Percentiles rank a stretch among this genome's conserved stretches.
Evolutionary conservation across 495 filamentous ascomycete genomes (phyloP).

Genomic region (Durotheca rogersii): DNA sequence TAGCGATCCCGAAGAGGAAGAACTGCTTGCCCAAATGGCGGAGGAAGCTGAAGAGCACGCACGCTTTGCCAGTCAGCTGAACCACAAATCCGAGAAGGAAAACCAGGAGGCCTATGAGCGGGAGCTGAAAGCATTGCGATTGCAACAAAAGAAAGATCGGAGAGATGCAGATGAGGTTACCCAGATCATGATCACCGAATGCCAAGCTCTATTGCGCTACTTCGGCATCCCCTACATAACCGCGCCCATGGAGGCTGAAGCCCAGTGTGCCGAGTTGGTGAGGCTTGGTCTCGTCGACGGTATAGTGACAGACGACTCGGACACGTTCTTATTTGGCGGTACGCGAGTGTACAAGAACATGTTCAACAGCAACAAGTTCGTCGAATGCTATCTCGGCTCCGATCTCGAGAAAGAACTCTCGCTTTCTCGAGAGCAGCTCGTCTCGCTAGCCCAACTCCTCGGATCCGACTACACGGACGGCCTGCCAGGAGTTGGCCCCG

Average conservation of each 20-base stretch:
- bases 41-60: constrained; percentile 90
- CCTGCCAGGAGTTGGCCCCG: constrained; percentile 83
- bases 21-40: constrained; percentile 79
- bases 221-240: constrained; percentile 97
- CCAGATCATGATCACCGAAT: constrained; percentile 90
- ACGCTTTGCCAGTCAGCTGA: constrained; percentile 83
- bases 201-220: constrained; percentile 82
- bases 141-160: constrained; percentile 93
- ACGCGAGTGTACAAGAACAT: constrained; percentile 98
- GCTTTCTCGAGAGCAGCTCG: constrained; percentile 77
- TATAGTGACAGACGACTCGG: constrained; percentile 96
- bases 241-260: constrained; percentile 98
- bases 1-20: constrained; percentile 89
- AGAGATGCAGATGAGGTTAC: constrained; percentile 95
- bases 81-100: constrained; percentile 62
- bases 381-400: constrained; percentile 88
- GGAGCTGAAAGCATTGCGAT: constrained; percentile 81
- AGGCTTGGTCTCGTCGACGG: constrained; percentile 85
- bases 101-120: constrained; percentile 76
- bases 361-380: constrained; percentile 96
- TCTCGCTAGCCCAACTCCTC: constrained; percentile 82
- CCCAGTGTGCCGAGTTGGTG: constrained; percentile 93
- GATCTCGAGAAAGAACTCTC: constrained; percentile 90
- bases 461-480: constrained; percentile 96
- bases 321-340: constrained; percentile 96